Conservation (phyloP, 305 asterid genomes). For the Withania somnifera region DNA sequence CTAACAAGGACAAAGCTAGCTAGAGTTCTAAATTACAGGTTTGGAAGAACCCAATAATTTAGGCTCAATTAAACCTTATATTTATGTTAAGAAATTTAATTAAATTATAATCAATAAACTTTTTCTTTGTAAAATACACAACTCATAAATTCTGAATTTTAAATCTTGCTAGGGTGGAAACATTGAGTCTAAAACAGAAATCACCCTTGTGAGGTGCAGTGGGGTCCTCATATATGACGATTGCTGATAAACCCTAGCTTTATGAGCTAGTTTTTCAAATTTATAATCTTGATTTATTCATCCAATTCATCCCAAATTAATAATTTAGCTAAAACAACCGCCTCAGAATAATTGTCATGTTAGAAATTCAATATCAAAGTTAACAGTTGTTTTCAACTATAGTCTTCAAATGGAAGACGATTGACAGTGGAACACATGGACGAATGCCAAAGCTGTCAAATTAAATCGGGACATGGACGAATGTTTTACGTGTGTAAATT, state of each 20-base stretch:
- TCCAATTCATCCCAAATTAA: neutral
- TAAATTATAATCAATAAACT: neutral
- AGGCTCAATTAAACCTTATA: neutral
- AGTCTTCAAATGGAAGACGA: neutral
- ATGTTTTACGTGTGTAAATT: neutral
- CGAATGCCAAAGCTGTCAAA: conserved; percentile 8
- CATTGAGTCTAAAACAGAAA: neutral
- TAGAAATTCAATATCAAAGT: no score
- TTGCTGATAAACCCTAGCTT: neutral
- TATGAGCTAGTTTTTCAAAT: neutral
- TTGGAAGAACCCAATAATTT: neutral
- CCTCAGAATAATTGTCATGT: no score
- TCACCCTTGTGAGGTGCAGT: neutral
- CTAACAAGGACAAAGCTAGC: neutral
- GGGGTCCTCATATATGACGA: conserved; percentile 15
- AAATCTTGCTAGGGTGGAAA: neutral
- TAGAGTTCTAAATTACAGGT: neutral
- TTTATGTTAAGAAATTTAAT: neutral
- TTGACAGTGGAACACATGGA: neutral
- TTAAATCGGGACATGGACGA: neutral
- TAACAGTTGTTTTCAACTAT: no score
- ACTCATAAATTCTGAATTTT: neutral
- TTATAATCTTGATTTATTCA: neutral
- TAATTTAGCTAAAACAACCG: no score
- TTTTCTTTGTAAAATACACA: neutral